Conservation (phyloP, 1,284 basidiomycete species). For the Salmacisia buchloeana region DNA sequence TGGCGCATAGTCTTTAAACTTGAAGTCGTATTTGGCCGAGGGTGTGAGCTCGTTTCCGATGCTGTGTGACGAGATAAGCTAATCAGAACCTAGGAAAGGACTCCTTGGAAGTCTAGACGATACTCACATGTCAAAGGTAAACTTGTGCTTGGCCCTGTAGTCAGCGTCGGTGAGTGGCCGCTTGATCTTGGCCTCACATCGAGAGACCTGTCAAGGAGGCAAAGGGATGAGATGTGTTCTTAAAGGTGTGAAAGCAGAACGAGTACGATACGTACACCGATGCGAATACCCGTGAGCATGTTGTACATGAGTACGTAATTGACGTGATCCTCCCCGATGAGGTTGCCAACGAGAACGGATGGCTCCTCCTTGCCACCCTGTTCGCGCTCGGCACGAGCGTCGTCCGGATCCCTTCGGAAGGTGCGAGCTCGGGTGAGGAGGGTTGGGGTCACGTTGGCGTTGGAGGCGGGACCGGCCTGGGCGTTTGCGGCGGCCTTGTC, state of each 20-base stretch:
- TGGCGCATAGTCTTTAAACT: conserved; percentile 98
- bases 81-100: neutral
- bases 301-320: conserved; percentile 99
- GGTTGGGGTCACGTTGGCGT: neutral
- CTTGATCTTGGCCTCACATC: conserved; percentile 91
- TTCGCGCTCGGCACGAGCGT: neutral
- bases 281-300: conserved; percentile 97
- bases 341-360: conserved; percentile 75
- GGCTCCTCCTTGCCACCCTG: conserved; percentile 22
- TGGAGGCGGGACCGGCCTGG: conserved; percentile 23
- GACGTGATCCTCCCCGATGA: conserved; percentile 93
- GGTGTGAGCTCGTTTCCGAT: conserved; percentile 91
- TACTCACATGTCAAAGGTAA: conserved; percentile 84
- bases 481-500: neutral
- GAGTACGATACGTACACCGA: conserved; percentile 55
- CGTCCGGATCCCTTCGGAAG: conserved; percentile 16
- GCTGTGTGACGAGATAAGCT: conserved; percentile 52
- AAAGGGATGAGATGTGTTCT: neutral
- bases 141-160: conserved; percentile 86
- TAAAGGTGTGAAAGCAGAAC: neutral
- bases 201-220: conserved; percentile 66
- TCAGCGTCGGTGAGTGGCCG: conserved; percentile 78
- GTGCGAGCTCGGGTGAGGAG: neutral
- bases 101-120: conserved; percentile 10
- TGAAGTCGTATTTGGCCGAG: conserved; percentile 92